Conservation (phyloP, 2,329 filamentous ascomycete species). For the Claviceps monticola region DNA sequence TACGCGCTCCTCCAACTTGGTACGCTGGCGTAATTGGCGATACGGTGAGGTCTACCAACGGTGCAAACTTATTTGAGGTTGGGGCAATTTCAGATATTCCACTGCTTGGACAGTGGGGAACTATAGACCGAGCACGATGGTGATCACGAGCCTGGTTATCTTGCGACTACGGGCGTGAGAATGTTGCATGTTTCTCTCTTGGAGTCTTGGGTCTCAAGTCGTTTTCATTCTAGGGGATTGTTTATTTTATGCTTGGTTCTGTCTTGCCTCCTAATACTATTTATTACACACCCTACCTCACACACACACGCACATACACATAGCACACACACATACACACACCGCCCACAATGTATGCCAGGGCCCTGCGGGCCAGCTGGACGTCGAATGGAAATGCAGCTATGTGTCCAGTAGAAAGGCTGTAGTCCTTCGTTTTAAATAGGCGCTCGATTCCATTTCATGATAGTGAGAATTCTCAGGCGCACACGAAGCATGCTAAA, state of each 20-base stretch:
- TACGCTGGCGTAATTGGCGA: slow-evolving; percentile 6
- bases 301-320: background rate
- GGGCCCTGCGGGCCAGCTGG: background rate
- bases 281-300: background rate
- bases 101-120: slow-evolving; percentile 3
- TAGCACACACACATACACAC: background rate
- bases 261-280: slow-evolving; percentile 11
- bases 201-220: slow-evolving; percentile 26
- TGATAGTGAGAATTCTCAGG: background rate
- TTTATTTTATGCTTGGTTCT: slow-evolving; percentile 12
- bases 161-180: slow-evolving; percentile 14
- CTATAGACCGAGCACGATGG: slow-evolving; percentile 13
- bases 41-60: too few relatives aligned
- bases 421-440: background rate
- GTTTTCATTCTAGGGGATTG: slow-evolving; percentile 18
- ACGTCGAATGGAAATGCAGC: background rate
- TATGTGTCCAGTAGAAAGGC: background rate
- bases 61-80: slow-evolving; percentile 4
- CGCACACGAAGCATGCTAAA: background rate
- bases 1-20: background rate
- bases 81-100: slow-evolving; percentile 9
- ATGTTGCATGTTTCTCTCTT: slow-evolving; percentile 22
- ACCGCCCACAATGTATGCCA: background rate
- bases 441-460: background rate
- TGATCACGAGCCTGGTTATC: slow-evolving; percentile 12